Evolutionary conservation across 108 stramenopile species (phyloP).

Genomic region (Fragilaria crotonensis): DNA sequence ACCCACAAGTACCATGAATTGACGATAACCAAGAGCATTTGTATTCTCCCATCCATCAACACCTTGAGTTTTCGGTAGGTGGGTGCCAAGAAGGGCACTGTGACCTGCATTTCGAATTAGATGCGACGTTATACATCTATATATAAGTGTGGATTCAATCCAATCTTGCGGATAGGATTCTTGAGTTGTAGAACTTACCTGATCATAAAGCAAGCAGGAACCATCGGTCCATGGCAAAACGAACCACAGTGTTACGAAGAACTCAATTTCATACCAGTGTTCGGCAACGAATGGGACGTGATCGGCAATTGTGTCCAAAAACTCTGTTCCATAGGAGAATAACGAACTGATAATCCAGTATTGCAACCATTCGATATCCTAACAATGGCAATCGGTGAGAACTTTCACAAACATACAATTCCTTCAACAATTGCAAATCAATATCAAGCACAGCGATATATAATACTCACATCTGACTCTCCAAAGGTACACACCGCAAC

Average conservation of each 20-base stretch:
- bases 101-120: too few relatives aligned
- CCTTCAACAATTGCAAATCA: too few relatives aligned
- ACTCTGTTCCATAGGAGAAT: constrained; percentile 29
- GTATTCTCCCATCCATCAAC: constrained; percentile 22
- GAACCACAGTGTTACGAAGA: constrained; percentile 13
- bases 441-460: too few relatives aligned
- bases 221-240: constrained; percentile 43
- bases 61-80: constrained; percentile 11
- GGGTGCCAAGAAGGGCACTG: constrained; percentile 26
- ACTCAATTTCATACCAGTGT: constrained; percentile 51
- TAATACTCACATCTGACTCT: constrained; percentile 35
- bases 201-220: constrained; percentile 28
- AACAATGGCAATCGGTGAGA: too few relatives aligned
- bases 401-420: too few relatives aligned
- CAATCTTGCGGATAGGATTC: too few relatives aligned
- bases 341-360: constrained; percentile 25
- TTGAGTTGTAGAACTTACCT: too few relatives aligned
- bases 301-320: constrained; percentile 24
- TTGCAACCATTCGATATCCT: constrained; percentile 1
- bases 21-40: constrained; percentile 13
- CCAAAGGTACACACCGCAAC: constrained; percentile 30
- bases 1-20: constrained; percentile 27
- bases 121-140: background rate
- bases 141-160: too few relatives aligned
- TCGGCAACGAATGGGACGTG: constrained; percentile 21